Evolutionary conservation across 805 yeast species (phyloP).

Genomic region (fission yeast (Schizosaccharomyces pombe)): DNA sequence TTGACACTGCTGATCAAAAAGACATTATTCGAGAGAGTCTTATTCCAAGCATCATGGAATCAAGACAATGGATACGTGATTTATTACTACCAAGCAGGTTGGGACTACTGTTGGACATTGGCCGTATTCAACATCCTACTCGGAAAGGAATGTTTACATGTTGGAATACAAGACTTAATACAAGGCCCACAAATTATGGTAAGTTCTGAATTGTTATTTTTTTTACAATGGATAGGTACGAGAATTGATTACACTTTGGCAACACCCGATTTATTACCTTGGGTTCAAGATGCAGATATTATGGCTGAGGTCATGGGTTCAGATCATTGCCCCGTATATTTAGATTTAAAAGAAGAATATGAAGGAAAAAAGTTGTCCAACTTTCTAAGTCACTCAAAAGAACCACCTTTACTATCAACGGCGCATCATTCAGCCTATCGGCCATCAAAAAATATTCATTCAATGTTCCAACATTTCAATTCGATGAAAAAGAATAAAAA

Average conservation of each 20-base stretch:
- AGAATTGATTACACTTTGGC: conserved; percentile 58
- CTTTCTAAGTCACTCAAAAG: neutral
- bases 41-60: neutral
- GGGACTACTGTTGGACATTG: conserved; percentile 8
- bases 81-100: neutral
- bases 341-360: conserved; percentile 28
- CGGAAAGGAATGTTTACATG: conserved; percentile 57
- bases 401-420: conserved; percentile 8
- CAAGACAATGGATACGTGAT: neutral
- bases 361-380: neutral
- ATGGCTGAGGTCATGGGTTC: conserved; percentile 58
- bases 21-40: conserved; percentile 20
- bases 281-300: conserved; percentile 27
- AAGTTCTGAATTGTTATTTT: neutral
- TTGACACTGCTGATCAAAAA: conserved; percentile 58
- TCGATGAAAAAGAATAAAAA: neutral
- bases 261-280: conserved; percentile 19
- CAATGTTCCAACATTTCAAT: conserved; percentile 7
- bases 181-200: conserved; percentile 45
- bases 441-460: conserved; percentile 8
- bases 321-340: conserved; percentile 79
- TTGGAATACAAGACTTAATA: conserved; percentile 64
- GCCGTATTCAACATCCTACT: conserved; percentile 30
- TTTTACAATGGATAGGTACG: conserved; percentile 24
- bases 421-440: conserved; percentile 7